Evolutionary conservation across 192 early-diverging fungal species (phyloP).

Genomic region (Coemansia sp.): DNA sequence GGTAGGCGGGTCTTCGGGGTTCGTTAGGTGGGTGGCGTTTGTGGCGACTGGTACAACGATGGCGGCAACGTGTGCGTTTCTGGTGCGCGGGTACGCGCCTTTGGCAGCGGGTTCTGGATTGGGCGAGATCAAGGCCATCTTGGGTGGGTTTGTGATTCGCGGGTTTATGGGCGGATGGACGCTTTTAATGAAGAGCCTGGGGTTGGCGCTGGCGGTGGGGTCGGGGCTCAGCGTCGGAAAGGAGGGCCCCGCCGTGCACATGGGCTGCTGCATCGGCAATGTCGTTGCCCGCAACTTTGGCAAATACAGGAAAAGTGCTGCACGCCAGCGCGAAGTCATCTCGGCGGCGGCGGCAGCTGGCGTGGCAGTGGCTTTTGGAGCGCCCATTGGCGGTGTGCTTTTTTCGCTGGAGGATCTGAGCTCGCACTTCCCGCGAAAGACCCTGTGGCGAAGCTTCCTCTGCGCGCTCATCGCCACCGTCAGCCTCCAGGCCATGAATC

Average conservation of each 20-base stretch:
- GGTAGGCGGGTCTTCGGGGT: slow-evolving; percentile 46
- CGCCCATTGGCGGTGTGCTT: slow-evolving; percentile 70
- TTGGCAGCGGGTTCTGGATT: slow-evolving; percentile 96
- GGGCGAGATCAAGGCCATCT: slow-evolving; percentile 85
- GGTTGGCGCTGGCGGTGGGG: slow-evolving; percentile 73
- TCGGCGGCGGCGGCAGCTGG: slow-evolving; percentile 74
- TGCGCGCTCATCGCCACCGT: slow-evolving; percentile 95
- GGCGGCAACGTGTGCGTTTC: slow-evolving; percentile 68
- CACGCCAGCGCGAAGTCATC: slow-evolving; percentile 66
- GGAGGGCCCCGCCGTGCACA: slow-evolving; percentile 94
- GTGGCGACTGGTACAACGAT: slow-evolving; percentile 71
- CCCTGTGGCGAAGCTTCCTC: slow-evolving; percentile 97
- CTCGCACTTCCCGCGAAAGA: slow-evolving; percentile 90
- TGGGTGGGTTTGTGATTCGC: slow-evolving; percentile 90
- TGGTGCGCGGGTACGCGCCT: slow-evolving; percentile 78
- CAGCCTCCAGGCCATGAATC: slow-evolving; percentile 88
- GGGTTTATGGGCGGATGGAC: slow-evolving; percentile 93
- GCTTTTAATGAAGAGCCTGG: slow-evolving; percentile 76
- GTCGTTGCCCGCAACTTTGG: slow-evolving; percentile 77
- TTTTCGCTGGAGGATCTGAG: slow-evolving; percentile 89
- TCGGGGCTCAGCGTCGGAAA: slow-evolving; percentile 88
- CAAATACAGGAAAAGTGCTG: slow-evolving; percentile 82
- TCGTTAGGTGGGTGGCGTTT: slow-evolving; percentile 82
- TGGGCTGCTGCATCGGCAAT: slow-evolving; percentile 88
- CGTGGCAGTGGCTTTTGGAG: slow-evolving; percentile 75